Evolutionary conservation across 371 early-diverging fungal species (phyloP), one percentile per base, ranked within the genome.

Genomic region (Mucor velutinosus): DNA sequence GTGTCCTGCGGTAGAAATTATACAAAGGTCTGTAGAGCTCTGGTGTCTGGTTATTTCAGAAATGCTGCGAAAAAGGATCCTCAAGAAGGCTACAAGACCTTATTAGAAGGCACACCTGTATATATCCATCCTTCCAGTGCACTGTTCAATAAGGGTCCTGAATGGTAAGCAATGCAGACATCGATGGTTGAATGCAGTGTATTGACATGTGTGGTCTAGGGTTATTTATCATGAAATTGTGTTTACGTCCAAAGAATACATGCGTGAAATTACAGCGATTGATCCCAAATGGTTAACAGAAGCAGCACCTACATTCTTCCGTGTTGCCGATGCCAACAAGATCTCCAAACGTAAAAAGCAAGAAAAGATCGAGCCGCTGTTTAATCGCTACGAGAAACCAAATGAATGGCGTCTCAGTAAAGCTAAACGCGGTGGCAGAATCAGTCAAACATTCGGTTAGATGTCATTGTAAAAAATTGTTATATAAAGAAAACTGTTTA

Each of bases 201-300:
- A 33, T 29, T 61, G n/a, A 39, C 29, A 29, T n/a, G 1, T 37
- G 30, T 64, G 11, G 15, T 55, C 5, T 62, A 89, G 89, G 96
- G 94, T 99, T 19, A 93, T 99, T 66, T 99, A 99, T 83, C 95
- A 98, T 75, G 97, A 97, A 84, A 85, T 99, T 66, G 96, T 98
- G 29, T 86, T 97, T 85, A 98, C 98, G 43, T 94, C 95, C 7
- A 96, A 95, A 79, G 99, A 99, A 82, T 99, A 98, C 74, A 98
- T 99, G 97, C 91, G 96, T 59, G 95, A 96, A 80, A 95, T 96
- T 4, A 92, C 96, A 14, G 93, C 96, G 2, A 94, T 99, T 62
- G 97, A 97, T 71, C 95, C 96, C 5, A 95, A 96, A 70, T 99
- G 99, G 99, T 83, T 99, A 45, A 91, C 95, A 12, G 99, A 99